phyloP scores from a whole-genome alignment of 2,329 filamentous ascomycete species.

The Verticillium zaregamsianum region DNA sequence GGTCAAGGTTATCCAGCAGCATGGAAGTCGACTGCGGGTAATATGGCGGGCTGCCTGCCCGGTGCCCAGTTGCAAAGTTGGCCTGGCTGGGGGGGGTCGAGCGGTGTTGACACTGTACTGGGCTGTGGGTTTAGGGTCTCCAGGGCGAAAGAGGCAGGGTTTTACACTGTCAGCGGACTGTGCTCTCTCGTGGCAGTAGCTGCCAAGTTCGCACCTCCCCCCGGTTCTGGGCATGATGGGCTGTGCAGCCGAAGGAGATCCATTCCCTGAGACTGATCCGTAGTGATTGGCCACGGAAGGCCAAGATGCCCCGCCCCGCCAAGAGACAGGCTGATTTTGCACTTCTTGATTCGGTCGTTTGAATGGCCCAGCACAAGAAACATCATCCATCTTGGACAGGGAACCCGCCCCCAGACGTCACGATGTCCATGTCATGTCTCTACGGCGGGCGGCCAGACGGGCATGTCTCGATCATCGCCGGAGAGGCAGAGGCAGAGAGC shows the following conservation, averaged over 20 bases:
- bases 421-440: neutral
- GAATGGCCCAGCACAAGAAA: neutral
- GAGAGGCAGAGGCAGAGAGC: too few species aligned
- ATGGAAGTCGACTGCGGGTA: neutral
- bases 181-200: neutral
- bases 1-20: neutral
- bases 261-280: neutral
- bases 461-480: too few species aligned
- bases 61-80: neutral
- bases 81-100: neutral
- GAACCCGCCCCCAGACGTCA: neutral
- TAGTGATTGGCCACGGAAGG: constrained; percentile 1
- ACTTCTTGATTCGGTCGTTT: constrained; percentile 8
- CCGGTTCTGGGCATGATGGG: neutral
- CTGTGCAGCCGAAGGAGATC: neutral
- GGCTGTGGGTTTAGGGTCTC: neutral
- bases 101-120: neutral
- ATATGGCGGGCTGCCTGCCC: neutral
- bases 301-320: constrained; percentile 3
- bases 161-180: neutral
- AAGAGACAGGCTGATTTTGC: constrained; percentile 6
- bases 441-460: too few species aligned
- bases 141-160: neutral
- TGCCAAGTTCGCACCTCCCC: neutral
- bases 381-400: neutral